Evolutionary conservation across 352 stramenopile species (phyloP).

Genomic region (Phytophthora sansomeana): DNA sequence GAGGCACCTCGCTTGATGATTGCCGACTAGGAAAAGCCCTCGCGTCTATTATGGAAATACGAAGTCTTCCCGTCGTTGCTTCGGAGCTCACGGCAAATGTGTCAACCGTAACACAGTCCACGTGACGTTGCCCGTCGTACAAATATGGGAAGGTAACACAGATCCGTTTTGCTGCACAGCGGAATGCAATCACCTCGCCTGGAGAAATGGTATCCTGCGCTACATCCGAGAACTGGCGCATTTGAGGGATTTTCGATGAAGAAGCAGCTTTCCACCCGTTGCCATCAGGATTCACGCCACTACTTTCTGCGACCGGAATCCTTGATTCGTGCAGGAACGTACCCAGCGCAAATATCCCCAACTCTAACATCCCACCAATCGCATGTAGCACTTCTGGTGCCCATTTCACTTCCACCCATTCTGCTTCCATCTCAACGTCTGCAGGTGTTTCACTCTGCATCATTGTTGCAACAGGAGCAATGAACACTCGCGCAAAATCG

Average conservation of each 20-base stretch:
- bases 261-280: slow-evolving; percentile 14
- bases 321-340: slow-evolving; percentile 43
- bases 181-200: slow-evolving; percentile 66
- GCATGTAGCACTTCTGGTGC: slow-evolving; percentile 64
- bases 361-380: slow-evolving; percentile 66
- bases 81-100: slow-evolving; percentile 72
- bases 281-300: neutral
- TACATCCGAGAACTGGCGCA: slow-evolving; percentile 53
- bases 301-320: neutral
- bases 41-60: slow-evolving; percentile 53
- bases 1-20: slow-evolving; percentile 9
- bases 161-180: slow-evolving; percentile 65
- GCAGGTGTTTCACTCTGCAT: slow-evolving; percentile 46
- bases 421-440: slow-evolving; percentile 77
- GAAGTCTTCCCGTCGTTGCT: slow-evolving; percentile 54
- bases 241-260: slow-evolving; percentile 38
- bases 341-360: slow-evolving; percentile 53
- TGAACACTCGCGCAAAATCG: slow-evolving; percentile 72
- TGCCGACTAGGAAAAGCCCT: slow-evolving; percentile 40
- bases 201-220: slow-evolving; percentile 39
- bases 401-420: slow-evolving; percentile 84
- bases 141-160: slow-evolving; percentile 59
- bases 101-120: slow-evolving; percentile 75
- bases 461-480: slow-evolving; percentile 52
- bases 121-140: slow-evolving; percentile 31